Conservation (phyloP, 768 basidiomycete genomes). For the Kockovaella imperatae region DNA sequence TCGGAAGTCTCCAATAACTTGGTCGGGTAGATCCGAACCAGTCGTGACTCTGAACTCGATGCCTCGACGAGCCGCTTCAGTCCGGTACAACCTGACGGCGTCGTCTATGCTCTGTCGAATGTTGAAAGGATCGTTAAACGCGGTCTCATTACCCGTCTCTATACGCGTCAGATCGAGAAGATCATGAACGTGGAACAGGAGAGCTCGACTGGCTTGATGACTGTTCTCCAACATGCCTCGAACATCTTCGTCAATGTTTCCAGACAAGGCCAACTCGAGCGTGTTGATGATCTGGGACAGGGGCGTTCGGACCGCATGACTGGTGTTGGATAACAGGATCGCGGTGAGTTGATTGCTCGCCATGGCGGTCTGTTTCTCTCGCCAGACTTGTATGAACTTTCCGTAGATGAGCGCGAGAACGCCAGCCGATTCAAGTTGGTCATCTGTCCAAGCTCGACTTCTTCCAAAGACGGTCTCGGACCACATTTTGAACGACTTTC, state of each 20-base stretch:
- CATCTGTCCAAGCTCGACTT: slow-evolving; percentile 67
- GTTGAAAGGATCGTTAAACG: slow-evolving; percentile 70
- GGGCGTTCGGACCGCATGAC: slow-evolving; percentile 59
- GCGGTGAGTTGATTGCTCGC: slow-evolving; percentile 66
- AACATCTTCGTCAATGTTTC: slow-evolving; percentile 63
- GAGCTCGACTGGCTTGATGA: slow-evolving; percentile 65
- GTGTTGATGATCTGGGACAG: slow-evolving; percentile 73
- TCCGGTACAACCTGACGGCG: slow-evolving; percentile 56
- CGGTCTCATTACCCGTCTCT: slow-evolving; percentile 66
- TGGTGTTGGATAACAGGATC: slow-evolving; percentile 68
- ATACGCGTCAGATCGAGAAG: slow-evolving; percentile 69
- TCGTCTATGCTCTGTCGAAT: slow-evolving; percentile 57
- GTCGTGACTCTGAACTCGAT: slow-evolving; percentile 58
- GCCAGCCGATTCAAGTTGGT: slow-evolving; percentile 72
- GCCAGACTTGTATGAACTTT: slow-evolving; percentile 80
- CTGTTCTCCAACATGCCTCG: slow-evolving; percentile 64
- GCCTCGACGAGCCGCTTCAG: slow-evolving; percentile 59
- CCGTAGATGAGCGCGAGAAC: slow-evolving; percentile 67
- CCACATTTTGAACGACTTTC: slow-evolving; percentile 75
- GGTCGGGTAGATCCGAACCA: slow-evolving; percentile 50
- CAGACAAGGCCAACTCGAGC: slow-evolving; percentile 71
- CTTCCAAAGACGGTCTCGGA: slow-evolving; percentile 63
- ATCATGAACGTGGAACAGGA: slow-evolving; percentile 78
- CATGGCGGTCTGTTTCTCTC: slow-evolving; percentile 67
- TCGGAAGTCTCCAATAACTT: slow-evolving; percentile 62